Conservation (phyloP, 164 flowering plant genomes). For the Chloranthus sessilifolius region DNA sequence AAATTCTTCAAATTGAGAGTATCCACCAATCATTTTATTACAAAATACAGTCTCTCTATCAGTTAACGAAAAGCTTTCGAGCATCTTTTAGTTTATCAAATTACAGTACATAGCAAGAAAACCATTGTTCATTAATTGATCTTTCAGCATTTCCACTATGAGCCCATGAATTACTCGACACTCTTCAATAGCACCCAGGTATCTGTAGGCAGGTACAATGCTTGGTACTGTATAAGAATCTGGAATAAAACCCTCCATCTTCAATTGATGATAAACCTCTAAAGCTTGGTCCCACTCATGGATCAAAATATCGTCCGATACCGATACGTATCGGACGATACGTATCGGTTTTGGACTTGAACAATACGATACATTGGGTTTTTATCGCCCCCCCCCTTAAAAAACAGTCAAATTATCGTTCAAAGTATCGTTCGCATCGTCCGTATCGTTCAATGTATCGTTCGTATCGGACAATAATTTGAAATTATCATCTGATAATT, state of each 20-base stretch:
- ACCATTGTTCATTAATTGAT: constrained; percentile 31
- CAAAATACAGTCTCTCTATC: constrained; percentile 34
- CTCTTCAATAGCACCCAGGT: constrained; percentile 17
- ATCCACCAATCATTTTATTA: constrained; percentile 41
- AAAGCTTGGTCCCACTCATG: constrained; percentile 31
- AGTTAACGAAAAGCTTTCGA: constrained; percentile 19
- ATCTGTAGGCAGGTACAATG: constrained; percentile 35
- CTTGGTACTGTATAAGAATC: constrained; percentile 31
- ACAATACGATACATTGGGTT: too few relatives aligned
- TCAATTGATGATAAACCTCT: constrained; percentile 18
- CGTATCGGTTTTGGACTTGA: too few relatives aligned
- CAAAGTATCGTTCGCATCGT: too few relatives aligned
- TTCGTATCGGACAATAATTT: too few relatives aligned
- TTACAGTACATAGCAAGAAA: constrained; percentile 38
- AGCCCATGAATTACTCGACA: constrained; percentile 29
- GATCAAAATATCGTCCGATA: too few relatives aligned
- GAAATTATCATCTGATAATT: too few relatives aligned
- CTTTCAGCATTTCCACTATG: constrained; percentile 21
- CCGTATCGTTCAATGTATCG: too few relatives aligned
- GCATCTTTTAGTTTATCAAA: constrained; percentile 20
- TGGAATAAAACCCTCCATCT: constrained; percentile 17
- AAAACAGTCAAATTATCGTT: too few relatives aligned
- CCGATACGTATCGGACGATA: too few relatives aligned
- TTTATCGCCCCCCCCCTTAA: too few relatives aligned
- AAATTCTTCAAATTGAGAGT: constrained; percentile 20